Percentiles rank a stretch among this genome's conserved stretches.
phyloP scores from a whole-genome alignment of 2,329 filamentous ascomycete genomes.

The Myriosclerotinia scirpicola region DNA sequence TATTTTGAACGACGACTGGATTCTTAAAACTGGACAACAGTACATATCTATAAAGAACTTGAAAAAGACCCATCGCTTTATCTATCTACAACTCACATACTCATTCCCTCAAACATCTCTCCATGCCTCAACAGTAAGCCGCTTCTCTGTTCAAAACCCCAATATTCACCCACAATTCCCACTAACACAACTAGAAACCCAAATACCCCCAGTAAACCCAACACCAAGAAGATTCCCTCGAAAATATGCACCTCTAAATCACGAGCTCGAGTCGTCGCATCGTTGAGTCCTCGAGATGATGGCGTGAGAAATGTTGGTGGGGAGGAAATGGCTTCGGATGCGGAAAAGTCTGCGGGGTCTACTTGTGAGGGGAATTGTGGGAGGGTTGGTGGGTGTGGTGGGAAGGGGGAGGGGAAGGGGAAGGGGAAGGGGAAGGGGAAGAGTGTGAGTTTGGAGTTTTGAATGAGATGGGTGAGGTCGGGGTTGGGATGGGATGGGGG shows the following conservation, averaged over 20 bases:
- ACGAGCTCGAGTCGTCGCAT: neutral
- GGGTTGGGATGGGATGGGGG: neutral
- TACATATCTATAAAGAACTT: neutral
- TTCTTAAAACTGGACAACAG: neutral
- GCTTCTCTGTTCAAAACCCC: neutral
- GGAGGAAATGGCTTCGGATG: no score
- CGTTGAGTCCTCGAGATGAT: neutral
- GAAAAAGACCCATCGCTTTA: no score
- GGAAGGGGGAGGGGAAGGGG: neutral
- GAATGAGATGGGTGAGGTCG: neutral
- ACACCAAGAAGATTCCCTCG: neutral
- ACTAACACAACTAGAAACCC: neutral
- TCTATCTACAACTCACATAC: neutral
- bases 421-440: neutral
- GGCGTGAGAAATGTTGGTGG: neutral
- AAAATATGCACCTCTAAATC: constrained; percentile 11
- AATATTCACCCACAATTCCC: rapidly evolving
- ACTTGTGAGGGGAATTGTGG: constrained; percentile 1
- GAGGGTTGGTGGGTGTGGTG: neutral
- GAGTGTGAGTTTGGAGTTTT: constrained; percentile 10
- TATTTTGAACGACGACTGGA: neutral
- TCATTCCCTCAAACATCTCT: no score
- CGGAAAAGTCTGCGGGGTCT: neutral
- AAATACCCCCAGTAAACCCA: neutral
- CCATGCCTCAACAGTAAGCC: constrained; percentile 5